These are phyloP conservation scores for Amoebophrya sp. DNA, from an alignment of 169 alveolate species.

Conservation along the genomic window DNA sequence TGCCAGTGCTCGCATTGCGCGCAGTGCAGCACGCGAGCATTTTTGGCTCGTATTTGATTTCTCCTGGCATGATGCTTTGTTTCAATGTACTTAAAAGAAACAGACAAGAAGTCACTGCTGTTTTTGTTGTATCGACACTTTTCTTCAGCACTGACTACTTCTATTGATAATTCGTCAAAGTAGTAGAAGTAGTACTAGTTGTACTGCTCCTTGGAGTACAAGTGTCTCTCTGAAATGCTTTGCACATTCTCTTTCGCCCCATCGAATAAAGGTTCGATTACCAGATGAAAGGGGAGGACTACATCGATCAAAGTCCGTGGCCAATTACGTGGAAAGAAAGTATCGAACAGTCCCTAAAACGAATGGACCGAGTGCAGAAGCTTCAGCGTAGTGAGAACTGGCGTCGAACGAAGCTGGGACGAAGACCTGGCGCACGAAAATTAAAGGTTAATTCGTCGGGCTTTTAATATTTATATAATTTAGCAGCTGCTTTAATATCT, in stretches of 20 bases:
- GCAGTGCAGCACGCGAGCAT: constrained; percentile 23
- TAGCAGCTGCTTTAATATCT: too few species aligned
- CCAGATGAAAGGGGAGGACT: constrained; percentile 16
- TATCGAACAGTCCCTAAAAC: neutral
- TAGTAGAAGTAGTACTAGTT: too few species aligned
- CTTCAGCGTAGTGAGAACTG: neutral
- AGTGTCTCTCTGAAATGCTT: neutral
- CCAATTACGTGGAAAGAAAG: neutral
- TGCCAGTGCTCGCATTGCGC: neutral
- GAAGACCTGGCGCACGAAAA: neutral
- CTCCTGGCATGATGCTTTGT: too few species aligned
- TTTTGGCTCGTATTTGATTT: neutral
- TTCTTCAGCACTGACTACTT: too few species aligned
- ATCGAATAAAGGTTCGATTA: neutral
- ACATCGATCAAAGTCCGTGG: constrained; percentile 9
- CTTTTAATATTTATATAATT: too few species aligned
- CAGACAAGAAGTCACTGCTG: too few species aligned
- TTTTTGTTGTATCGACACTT: too few species aligned
- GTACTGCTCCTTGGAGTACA: neutral
- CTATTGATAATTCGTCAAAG: too few species aligned
- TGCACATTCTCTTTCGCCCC: neutral
- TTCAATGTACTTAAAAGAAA: too few species aligned
- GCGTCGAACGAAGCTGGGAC: neutral
- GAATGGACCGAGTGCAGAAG: constrained; percentile 18
- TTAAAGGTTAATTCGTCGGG: too few species aligned